A percentile compares a stretch with the other conserved stretches of the same genome.
These are phyloP conservation scores for Ustilago tritici DNA, from an alignment of 1,284 basidiomycete species.

Conservation along the genomic window DNA sequence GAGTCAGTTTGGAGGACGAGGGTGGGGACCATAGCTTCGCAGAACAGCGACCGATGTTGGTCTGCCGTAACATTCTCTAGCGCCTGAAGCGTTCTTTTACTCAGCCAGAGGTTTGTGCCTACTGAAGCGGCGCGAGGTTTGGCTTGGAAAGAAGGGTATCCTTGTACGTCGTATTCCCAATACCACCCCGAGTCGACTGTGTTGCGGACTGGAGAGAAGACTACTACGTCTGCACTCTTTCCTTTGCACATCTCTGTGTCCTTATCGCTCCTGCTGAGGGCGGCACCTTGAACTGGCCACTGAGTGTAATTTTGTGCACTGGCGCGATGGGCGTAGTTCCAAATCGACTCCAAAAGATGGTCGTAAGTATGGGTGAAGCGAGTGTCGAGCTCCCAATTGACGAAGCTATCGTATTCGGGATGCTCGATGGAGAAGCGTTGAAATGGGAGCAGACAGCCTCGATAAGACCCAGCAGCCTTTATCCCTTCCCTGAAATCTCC, in stretches of 20 bases:
- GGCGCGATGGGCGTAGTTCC: conserved; percentile 7
- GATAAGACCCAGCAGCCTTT: conserved; percentile 28
- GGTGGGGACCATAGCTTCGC: conserved; percentile 31
- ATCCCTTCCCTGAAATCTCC: conserved; percentile 30
- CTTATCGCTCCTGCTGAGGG: background rate
- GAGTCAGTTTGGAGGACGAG: conserved; percentile 1
- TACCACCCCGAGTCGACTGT: conserved; percentile 28
- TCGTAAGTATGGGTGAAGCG: conserved; percentile 36
- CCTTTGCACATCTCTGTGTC: background rate
- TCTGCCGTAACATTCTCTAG: conserved; percentile 20
- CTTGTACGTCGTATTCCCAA: conserved; percentile 42
- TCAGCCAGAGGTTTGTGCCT: conserved; percentile 27
- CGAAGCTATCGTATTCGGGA: conserved; percentile 14
- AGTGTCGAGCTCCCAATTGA: conserved; percentile 39
- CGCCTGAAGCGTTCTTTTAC: conserved; percentile 18
- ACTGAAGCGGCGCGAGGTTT: conserved; percentile 25
- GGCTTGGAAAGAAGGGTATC: conserved; percentile 4
- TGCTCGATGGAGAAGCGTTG: conserved; percentile 29
- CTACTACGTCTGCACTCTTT: conserved; percentile 22
- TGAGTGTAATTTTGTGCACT: conserved; percentile 15
- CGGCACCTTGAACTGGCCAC: conserved; percentile 10
- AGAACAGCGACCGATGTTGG: conserved; percentile 24
- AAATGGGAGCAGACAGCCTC: conserved; percentile 27
- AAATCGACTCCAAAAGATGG: conserved; percentile 9
- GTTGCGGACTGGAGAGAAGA: conserved; percentile 28